These are phyloP conservation scores for Nakazawaea holstii DNA, from an alignment of 805 yeast species.

Conservation along the genomic window DNA sequence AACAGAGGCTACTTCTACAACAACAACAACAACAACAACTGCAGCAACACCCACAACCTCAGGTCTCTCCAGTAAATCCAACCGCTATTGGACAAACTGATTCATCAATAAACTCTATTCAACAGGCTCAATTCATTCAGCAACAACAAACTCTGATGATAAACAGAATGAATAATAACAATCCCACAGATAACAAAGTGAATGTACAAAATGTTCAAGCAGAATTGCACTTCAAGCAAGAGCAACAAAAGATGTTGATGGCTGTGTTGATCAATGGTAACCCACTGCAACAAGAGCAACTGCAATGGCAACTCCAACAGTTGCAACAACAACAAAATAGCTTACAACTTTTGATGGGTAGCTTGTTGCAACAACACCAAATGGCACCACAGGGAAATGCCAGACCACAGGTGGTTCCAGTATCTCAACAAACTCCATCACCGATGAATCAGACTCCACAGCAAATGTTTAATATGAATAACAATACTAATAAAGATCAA, in stretches of 20 bases:
- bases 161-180: not conserved
- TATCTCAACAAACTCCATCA: slow-evolving; percentile 2
- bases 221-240: slow-evolving; percentile 3
- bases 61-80: not conserved
- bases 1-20: not conserved
- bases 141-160: slow-evolving; percentile 1
- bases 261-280: slow-evolving; percentile 1
- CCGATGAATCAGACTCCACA: not conserved
- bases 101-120: not conserved
- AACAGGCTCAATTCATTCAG: not conserved
- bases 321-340: slow-evolving; percentile 7
- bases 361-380: slow-evolving; percentile 5
- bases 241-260: slow-evolving; percentile 7
- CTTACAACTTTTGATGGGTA: slow-evolving; percentile 4
- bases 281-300: slow-evolving; percentile 7
- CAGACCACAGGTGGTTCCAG: not conserved
- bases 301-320: slow-evolving; percentile 9
- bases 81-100: not conserved
- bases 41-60: not conserved
- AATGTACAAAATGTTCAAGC: slow-evolving; percentile 2
- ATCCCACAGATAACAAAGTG: not conserved
- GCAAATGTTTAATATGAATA: not conserved
- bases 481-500: too few species aligned
- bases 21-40: slow-evolving; percentile 2
- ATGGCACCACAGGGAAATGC: not conserved